A percentile compares a stretch with the other conserved stretches of the same genome.
Conservation (phyloP, 768 basidiomycete species). For the Lentinula guzmanii region DNA sequence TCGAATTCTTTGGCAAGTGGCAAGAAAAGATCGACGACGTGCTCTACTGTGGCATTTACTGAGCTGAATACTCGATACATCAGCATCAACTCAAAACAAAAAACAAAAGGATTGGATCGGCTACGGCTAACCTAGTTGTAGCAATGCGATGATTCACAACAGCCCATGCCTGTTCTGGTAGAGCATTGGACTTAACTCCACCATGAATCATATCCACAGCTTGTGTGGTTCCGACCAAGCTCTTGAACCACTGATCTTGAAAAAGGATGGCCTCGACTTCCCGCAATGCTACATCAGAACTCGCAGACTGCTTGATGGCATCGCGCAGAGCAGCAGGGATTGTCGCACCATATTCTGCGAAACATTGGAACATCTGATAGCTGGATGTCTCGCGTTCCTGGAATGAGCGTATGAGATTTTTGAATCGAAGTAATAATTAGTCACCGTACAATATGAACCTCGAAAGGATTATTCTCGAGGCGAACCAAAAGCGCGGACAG, state of each 20-base stretch:
- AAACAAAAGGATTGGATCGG: not conserved
- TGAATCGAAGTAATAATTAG: not conserved
- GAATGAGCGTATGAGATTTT: not conserved
- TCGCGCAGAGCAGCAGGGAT: conserved; percentile 43
- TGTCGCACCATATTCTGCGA: conserved; percentile 53
- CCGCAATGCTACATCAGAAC: conserved; percentile 45
- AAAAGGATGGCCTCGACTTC: conserved; percentile 43
- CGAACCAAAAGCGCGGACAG: conserved; percentile 64
- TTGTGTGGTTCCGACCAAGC: conserved; percentile 64
- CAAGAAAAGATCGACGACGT: conserved; percentile 38
- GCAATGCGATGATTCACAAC: conserved; percentile 71
- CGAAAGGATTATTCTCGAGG: conserved; percentile 61
- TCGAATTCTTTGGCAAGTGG: conserved; percentile 47
- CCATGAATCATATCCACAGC: conserved; percentile 69
- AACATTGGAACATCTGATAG: conserved; percentile 59
- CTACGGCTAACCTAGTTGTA: conserved; percentile 41
- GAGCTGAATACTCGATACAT: conserved; percentile 24
- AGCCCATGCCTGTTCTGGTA: conserved; percentile 69
- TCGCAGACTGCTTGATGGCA: conserved; percentile 38
- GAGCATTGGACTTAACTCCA: conserved; percentile 70
- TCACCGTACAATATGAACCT: conserved; percentile 40
- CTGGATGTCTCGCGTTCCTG: conserved; percentile 52
- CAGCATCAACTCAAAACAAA: conserved; percentile 6
- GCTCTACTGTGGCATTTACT: conserved; percentile 37
- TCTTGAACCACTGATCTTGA: conserved; percentile 32